These are phyloP conservation scores for Ballota nigra DNA, from an alignment of 257 asterid genomes.

Conservation along the genomic window DNA sequence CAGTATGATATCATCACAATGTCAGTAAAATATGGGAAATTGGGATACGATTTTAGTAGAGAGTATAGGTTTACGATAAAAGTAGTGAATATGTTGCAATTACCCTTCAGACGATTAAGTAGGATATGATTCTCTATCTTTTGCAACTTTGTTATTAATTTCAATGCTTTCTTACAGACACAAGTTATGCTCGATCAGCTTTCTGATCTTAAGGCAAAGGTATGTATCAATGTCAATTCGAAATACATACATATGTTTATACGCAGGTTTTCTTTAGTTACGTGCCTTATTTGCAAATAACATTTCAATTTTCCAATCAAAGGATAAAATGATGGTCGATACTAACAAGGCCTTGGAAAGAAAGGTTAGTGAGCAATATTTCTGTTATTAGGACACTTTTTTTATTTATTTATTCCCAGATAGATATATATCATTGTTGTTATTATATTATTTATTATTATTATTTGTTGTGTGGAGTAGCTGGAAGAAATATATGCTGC, in stretches of 20 bases:
- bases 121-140: no score
- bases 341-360: constrained; percentile 80
- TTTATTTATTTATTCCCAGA: background rate
- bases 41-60: no score
- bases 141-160: background rate
- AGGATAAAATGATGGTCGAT: constrained; percentile 89
- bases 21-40: no score
- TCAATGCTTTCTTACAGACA: constrained; percentile 49
- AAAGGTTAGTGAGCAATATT: constrained; percentile 46
- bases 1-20: no score
- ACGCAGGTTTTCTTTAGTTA: no score
- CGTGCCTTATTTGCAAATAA: background rate
- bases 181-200: constrained; percentile 91
- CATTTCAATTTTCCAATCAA: background rate
- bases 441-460: background rate
- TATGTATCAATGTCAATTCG: constrained; percentile 20
- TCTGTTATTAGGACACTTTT: background rate
- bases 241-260: background rate
- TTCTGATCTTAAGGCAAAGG: constrained; percentile 91
- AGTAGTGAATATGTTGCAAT: no score
- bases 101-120: no score
- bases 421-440: background rate
- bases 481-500: constrained; percentile 78
- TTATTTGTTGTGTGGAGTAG: constrained; percentile 31
- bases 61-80: no score